Percentiles rank a stretch among this genome's conserved stretches.
phyloP scores from a whole-genome alignment of 176 grass and related monocot genomes.

The Phragmites australis region DNA sequence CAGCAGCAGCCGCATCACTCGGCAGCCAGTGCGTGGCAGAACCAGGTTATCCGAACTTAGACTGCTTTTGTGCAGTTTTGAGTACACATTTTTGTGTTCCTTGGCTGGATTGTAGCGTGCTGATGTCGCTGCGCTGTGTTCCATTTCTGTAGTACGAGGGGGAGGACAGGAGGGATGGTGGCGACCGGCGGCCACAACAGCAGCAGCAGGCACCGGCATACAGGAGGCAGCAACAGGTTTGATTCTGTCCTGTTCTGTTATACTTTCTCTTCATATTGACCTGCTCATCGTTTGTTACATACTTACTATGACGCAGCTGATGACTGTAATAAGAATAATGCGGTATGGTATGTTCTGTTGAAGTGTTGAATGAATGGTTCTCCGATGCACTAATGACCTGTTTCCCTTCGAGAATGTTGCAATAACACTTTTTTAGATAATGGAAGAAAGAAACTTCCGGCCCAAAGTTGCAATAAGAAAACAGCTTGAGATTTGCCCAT shows the following conservation, averaged over 20 bases:
- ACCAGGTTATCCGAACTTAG: background rate
- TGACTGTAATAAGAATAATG: background rate
- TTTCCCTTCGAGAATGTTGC: no score
- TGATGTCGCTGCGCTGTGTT: background rate
- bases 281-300: background rate
- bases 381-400: background rate
- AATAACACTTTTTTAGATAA: no score
- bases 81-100: background rate
- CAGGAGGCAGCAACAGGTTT: conserved; percentile 51
- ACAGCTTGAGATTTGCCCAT: conserved; percentile 4
- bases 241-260: background rate
- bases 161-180: conserved; percentile 11
- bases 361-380: background rate
- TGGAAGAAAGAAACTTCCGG: no score
- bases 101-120: background rate
- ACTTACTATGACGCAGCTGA: background rate
- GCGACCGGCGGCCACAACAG: background rate
- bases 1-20: conserved; percentile 37
- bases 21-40: background rate
- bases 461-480: background rate
- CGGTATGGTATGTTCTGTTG: background rate
- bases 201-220: conserved; percentile 25
- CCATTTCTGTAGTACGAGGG: conserved; percentile 12
- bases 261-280: background rate
- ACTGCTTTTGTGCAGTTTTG: background rate